A percentile compares a stretch with the other conserved stretches of the same genome.
Conservation (phyloP, 257 asterid genomes). For the Capsicum chinense region DNA sequence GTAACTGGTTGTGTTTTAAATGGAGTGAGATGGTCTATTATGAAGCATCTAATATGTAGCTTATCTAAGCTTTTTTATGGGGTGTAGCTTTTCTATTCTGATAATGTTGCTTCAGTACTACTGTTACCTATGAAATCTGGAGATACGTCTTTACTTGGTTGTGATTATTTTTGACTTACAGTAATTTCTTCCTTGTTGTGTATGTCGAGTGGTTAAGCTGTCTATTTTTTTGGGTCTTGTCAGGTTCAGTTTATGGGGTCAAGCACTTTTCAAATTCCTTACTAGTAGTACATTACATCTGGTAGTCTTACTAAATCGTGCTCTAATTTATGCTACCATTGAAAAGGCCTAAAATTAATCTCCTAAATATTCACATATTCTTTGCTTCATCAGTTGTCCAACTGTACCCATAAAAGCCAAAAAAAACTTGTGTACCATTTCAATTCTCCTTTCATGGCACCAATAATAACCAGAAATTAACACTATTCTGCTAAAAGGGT, state of each 20-base stretch:
- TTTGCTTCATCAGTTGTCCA: background rate
- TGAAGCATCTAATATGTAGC: too few species aligned
- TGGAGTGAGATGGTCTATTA: too few species aligned
- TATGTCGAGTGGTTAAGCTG: background rate
- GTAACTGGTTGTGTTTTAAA: too few species aligned
- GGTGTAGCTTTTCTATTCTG: too few species aligned
- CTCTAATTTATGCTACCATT: too few species aligned
- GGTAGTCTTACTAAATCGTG: too few species aligned
- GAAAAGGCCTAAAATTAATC: conserved; percentile 14
- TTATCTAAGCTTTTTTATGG: too few species aligned
- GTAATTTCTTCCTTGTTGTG: background rate
- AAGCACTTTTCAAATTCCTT: conserved; percentile 12
- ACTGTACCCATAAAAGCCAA: background rate
- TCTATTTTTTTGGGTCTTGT: conserved; percentile 4
- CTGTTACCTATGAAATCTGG: too few species aligned
- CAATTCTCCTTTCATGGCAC: background rate
- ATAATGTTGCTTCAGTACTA: too few species aligned
- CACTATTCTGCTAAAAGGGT: background rate
- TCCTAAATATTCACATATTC: conserved; percentile 22
- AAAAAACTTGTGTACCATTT: background rate
- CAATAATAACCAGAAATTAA: background rate
- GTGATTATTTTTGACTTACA: conserved; percentile 9
- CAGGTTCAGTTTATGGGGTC: conserved; percentile 30
- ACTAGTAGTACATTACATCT: too few species aligned
- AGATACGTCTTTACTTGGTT: background rate